phyloP scores from a whole-genome alignment of 352 stramenopile species.

The Blastocystis sp. region DNA sequence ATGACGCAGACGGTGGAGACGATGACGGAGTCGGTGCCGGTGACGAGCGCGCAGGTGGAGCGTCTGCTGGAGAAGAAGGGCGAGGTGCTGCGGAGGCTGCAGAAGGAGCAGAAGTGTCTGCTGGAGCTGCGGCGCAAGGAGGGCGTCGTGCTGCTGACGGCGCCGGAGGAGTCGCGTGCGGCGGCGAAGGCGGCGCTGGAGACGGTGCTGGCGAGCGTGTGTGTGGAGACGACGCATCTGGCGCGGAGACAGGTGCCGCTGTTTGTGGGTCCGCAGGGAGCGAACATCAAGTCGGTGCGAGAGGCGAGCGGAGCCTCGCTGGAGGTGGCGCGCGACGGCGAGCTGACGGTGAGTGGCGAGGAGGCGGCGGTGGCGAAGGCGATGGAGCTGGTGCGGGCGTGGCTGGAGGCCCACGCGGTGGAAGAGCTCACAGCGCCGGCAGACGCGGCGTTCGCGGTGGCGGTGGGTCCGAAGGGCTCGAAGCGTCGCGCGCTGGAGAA shows the following conservation, averaged over 20 bases:
- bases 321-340: not conserved
- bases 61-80: not conserved
- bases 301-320: not conserved
- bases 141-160: no score
- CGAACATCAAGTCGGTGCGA: not conserved
- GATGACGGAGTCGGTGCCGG: not conserved
- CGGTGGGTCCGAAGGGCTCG: not conserved
- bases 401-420: no score
- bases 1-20: not conserved
- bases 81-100: not conserved
- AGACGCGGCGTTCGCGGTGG: not conserved
- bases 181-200: not conserved
- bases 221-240: not conserved
- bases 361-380: not conserved
- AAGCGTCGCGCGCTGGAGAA: not conserved
- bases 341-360: not conserved
- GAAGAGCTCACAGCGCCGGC: not conserved
- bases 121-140: not conserved
- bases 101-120: not conserved
- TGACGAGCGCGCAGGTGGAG: not conserved
- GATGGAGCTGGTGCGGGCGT: no score
- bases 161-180: not conserved
- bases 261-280: not conserved
- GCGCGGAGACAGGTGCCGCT: not conserved
- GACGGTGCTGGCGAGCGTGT: not conserved